Evolutionary conservation across 257 asterid genomes (phyloP).

Genomic region (Nicotiana noctiflora): DNA sequence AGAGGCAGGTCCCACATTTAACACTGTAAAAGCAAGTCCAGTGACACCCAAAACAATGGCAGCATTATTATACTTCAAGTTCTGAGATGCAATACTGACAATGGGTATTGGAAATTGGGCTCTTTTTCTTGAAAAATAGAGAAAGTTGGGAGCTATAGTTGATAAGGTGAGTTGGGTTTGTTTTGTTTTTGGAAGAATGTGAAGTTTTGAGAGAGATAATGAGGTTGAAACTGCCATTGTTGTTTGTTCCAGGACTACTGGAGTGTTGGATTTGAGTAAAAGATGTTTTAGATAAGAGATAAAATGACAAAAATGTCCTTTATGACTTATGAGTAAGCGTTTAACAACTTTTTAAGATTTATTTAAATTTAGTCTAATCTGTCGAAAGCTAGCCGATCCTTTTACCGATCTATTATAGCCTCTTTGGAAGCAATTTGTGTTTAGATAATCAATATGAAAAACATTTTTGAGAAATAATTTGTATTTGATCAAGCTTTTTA

Average conservation of each 20-base stretch:
- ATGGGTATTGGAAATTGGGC: slow-evolving; percentile 15
- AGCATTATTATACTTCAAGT: slow-evolving; percentile 19
- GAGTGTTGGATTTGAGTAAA: neutral
- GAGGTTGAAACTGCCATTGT: slow-evolving; percentile 28
- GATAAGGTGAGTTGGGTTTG: slow-evolving; percentile 11
- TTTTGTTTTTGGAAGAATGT: slow-evolving; percentile 19
- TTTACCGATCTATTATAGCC: no score
- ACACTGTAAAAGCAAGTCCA: slow-evolving; percentile 44
- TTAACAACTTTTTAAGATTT: no score
- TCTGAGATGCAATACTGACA: slow-evolving; percentile 6
- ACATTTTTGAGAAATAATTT: no score
- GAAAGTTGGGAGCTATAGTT: slow-evolving; percentile 13
- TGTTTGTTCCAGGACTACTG: neutral
- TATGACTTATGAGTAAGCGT: no score
- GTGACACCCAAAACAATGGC: slow-evolving; percentile 46
- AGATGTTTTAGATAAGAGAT: neutral
- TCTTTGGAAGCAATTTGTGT: no score
- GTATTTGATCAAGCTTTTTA: no score
- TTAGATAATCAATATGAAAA: no score
- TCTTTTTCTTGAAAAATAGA: slow-evolving; percentile 16
- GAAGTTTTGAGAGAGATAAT: slow-evolving; percentile 21
- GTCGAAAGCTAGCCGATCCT: no score
- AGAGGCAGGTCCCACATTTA: slow-evolving; percentile 42
- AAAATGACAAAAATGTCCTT: no score
- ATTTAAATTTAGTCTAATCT: no score